These are phyloP conservation scores for Colletotrichum limetticola DNA, from an alignment of 2,329 filamentous ascomycete species.

Conservation along the genomic window DNA sequence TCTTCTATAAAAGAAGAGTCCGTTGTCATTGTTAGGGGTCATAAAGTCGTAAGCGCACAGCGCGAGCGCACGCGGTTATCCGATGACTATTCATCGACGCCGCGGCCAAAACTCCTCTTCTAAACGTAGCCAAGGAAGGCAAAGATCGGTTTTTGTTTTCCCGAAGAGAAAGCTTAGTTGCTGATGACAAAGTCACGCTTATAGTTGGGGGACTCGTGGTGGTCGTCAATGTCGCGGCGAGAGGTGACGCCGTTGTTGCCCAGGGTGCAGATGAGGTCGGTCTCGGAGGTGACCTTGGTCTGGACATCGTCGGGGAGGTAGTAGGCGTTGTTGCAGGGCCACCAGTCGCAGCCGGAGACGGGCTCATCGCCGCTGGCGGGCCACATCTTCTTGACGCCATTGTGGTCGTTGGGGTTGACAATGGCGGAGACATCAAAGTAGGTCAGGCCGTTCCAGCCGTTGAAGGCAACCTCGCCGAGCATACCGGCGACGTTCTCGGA, in stretches of 20 bases:
- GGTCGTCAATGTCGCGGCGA: slow-evolving; percentile 22
- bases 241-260: slow-evolving; percentile 47
- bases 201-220: slow-evolving; percentile 37
- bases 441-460: slow-evolving; percentile 58
- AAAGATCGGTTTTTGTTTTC: not conserved
- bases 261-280: slow-evolving; percentile 62
- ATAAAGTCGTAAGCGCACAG: slow-evolving; percentile 33
- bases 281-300: slow-evolving; percentile 62
- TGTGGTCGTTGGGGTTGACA: slow-evolving; percentile 59
- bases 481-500: slow-evolving; percentile 56
- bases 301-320: slow-evolving; percentile 64
- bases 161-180: slow-evolving; percentile 36
- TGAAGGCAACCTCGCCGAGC: slow-evolving; percentile 63
- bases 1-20: not conserved
- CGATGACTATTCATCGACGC: not conserved
- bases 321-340: slow-evolving; percentile 66
- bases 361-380: slow-evolving; percentile 49
- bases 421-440: slow-evolving; percentile 71
- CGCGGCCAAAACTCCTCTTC: not conserved
- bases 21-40: slow-evolving; percentile 15
- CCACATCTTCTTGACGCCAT: slow-evolving; percentile 66
- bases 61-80: slow-evolving; percentile 1
- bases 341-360: slow-evolving; percentile 62
- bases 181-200: slow-evolving; percentile 47
- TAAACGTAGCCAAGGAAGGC: not conserved